phyloP scores from a whole-genome alignment of 2,329 filamentous ascomycete genomes.

The Harringtonia lauricola region DNA sequence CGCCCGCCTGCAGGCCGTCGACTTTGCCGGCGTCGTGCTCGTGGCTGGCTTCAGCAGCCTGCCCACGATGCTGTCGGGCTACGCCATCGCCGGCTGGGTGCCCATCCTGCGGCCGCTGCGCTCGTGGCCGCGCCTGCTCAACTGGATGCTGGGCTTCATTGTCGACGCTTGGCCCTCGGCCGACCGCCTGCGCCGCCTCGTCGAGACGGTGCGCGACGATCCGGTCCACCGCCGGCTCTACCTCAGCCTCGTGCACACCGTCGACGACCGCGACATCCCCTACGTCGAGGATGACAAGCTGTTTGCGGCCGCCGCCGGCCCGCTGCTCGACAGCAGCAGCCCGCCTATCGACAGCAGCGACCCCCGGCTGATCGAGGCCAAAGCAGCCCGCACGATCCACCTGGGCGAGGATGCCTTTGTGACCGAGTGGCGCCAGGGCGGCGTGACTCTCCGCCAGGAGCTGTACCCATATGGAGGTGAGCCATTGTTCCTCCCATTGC shows the following conservation, averaged over 20 bases:
- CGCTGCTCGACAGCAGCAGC: constrained; percentile 12
- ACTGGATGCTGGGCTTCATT: constrained; percentile 49
- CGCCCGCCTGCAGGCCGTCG: constrained; percentile 38
- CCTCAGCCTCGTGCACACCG: constrained; percentile 67
- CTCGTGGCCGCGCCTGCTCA: constrained; percentile 52
- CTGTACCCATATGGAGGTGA: constrained; percentile 43
- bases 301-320: constrained; percentile 47
- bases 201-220: constrained; percentile 31
- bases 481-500: constrained; percentile 10
- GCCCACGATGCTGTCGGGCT: constrained; percentile 61
- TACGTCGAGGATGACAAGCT: constrained; percentile 57
- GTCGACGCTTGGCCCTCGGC: constrained; percentile 76
- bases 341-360: constrained; percentile 25
- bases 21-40: constrained; percentile 72
- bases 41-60: constrained; percentile 71
- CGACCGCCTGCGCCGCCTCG: constrained; percentile 49
- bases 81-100: constrained; percentile 66
- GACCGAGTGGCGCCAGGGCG: constrained; percentile 31
- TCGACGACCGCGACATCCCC: constrained; percentile 73
- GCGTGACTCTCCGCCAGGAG: constrained; percentile 42
- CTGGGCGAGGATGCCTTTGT: constrained; percentile 37
- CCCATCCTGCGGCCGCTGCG: constrained; percentile 69
- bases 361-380: constrained; percentile 16
- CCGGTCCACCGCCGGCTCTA: constrained; percentile 33
- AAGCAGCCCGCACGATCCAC: constrained; percentile 31